Base-by-base conservation (phyloP, 805 yeast genomes). In the Zygotorulaspora danielsina region DNA sequence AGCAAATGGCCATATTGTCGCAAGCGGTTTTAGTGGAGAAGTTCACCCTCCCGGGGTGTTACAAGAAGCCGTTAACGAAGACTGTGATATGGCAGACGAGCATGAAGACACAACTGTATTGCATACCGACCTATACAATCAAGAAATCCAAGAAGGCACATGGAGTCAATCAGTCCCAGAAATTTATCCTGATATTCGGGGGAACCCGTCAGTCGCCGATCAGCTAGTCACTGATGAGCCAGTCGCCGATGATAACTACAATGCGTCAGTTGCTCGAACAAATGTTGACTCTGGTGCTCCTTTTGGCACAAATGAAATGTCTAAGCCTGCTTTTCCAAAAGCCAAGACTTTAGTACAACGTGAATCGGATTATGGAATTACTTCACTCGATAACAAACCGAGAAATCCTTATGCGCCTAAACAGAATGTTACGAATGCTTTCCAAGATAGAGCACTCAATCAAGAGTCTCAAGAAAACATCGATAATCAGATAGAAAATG, bases 61-160 rank as follows among this genome's bases (percentile, higher is more conserved):
- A 6, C 26, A 30, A 18, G 25, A 37, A 13, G 36, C 24, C 6
- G 10, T 36, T n/a, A 19, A 27, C 27, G 41, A 42, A 11, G 39
- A 34, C 12, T 25, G 25, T 18, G 42, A 34, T 27, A 17, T 26
- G n/a, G 13, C 27, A 9, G n/a, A 21, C 11, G 36, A 25, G 13
- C 25, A 13, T 15, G 42, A 33, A 8, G 19, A 26, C 12, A 16
- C 42, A 3, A 31, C 42, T 17, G 25, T 25, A 7, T 25, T 31
- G n/a, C 40, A 31, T 17, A 31, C 28, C 6, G 40, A 28, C 20
- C 13, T 36, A n/a, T 13, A 15, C 4, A 27, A 6, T 12, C 4
- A 5, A 11, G 27, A 7, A 7, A 24, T n/a, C n/a, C 24, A 7
- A 21, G 7, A 5, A 18, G 18, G 16, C 8, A n/a, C 31, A 15